phyloP scores from a whole-genome alignment of 75 land plant genomes.

The Cupressus sempervirens region DNA sequence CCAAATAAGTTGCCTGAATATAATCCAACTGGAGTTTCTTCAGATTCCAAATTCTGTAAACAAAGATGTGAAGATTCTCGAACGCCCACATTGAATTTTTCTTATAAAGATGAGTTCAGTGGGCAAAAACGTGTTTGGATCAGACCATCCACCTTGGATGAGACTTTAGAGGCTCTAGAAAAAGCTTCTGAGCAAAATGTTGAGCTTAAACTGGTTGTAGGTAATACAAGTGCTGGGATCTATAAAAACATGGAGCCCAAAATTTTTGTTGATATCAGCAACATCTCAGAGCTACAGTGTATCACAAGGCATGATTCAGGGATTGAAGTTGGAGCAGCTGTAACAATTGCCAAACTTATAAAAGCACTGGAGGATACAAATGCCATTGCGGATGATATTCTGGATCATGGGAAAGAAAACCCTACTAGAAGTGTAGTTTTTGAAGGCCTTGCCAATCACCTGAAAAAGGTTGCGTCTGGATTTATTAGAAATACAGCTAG shows the following conservation, averaged over 20 bases:
- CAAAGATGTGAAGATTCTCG: background rate
- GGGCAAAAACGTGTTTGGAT: constrained; percentile 31
- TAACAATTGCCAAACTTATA: constrained; percentile 65
- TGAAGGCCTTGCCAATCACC: constrained; percentile 51
- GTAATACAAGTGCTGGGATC: constrained; percentile 75
- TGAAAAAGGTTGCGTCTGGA: constrained; percentile 64
- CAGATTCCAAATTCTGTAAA: background rate
- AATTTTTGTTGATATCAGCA: constrained; percentile 69
- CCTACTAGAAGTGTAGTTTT: constrained; percentile 12
- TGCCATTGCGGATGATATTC: background rate
- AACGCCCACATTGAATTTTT: constrained; percentile 11
- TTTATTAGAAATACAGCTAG: constrained; percentile 57
- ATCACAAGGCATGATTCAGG: constrained; percentile 31
- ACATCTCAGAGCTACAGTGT: constrained; percentile 58
- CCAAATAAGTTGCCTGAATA: constrained; percentile 40
- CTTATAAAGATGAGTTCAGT: background rate
- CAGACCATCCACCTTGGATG: constrained; percentile 31
- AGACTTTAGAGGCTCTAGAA: constrained; percentile 18
- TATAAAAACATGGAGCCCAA: constrained; percentile 51
- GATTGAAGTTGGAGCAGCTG: constrained; percentile 62
- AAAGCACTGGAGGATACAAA: constrained; percentile 19
- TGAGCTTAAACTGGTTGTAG: constrained; percentile 51
- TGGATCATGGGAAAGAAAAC: background rate
- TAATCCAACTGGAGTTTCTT: constrained; percentile 9
- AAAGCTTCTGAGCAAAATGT: background rate